Evolutionary conservation across 768 basidiomycete species (phyloP).

Genomic region (Hygrophorus pudorinus): DNA sequence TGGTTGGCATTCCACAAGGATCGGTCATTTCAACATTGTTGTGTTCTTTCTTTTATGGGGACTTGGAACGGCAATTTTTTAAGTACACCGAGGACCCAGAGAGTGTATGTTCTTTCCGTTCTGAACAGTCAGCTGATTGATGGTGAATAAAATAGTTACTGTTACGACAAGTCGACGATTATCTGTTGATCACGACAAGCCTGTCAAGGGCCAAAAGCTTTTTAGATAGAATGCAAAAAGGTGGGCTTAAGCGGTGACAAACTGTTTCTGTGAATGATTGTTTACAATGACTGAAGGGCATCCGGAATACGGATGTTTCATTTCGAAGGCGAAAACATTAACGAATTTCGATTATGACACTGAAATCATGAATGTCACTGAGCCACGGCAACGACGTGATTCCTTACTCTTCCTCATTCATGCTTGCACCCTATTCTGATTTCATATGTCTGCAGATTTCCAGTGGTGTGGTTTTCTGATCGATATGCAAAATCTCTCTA

Average conservation of each 20-base stretch:
- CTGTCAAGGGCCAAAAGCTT: conserved; percentile 53
- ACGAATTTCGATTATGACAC: conserved; percentile 70
- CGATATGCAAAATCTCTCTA: conserved; percentile 63
- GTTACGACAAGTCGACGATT: conserved; percentile 89
- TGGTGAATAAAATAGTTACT: conserved; percentile 26
- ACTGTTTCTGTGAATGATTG: neutral
- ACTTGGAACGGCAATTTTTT: conserved; percentile 60
- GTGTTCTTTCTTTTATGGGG: conserved; percentile 92
- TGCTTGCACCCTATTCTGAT: neutral
- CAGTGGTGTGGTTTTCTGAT: conserved; percentile 91
- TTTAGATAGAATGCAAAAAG: conserved; percentile 65
- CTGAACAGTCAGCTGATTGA: neutral
- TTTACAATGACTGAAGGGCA: conserved; percentile 42
- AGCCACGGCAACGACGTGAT: conserved; percentile 33
- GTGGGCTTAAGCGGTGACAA: conserved; percentile 21
- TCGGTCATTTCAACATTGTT: conserved; percentile 91
- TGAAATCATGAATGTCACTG: conserved; percentile 42
- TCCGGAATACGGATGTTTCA: conserved; percentile 89
- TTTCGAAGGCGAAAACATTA: conserved; percentile 81
- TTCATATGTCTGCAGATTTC: conserved; percentile 51
- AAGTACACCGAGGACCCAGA: conserved; percentile 44
- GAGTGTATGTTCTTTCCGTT: conserved; percentile 40
- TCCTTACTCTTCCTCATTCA: neutral
- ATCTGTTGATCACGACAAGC: conserved; percentile 75
- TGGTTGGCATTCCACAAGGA: conserved; percentile 94